Evolutionary conservation across 2,329 filamentous ascomycete genomes (phyloP).

Genomic region (Neonectria magnoliae): DNA sequence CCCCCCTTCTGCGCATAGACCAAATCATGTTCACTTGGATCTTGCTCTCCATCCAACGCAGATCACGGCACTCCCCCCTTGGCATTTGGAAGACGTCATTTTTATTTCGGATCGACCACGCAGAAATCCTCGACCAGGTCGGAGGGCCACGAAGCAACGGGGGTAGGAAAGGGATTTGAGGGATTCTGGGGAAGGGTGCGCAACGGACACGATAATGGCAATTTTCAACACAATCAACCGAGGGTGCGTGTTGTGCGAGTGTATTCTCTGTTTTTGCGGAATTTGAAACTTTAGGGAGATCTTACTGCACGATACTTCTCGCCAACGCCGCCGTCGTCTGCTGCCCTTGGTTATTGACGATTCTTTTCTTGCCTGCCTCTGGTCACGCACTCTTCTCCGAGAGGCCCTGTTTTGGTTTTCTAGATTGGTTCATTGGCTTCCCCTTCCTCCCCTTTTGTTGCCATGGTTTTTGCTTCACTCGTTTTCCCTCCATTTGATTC

Average conservation of each 20-base stretch:
- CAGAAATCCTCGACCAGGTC: slow-evolving; percentile 19
- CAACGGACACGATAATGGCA: slow-evolving; percentile 30
- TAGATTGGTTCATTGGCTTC: slow-evolving; percentile 10
- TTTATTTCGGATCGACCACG: slow-evolving; percentile 24
- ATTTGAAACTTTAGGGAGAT: slow-evolving; percentile 20
- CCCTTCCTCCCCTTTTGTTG: not conserved
- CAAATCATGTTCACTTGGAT: slow-evolving; percentile 49
- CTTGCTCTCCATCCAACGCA: slow-evolving; percentile 39
- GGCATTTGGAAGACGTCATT: slow-evolving; percentile 33
- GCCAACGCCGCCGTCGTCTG: not conserved
- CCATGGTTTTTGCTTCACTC: not conserved
- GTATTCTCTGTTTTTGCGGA: slow-evolving; percentile 31
- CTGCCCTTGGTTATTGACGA: slow-evolving; percentile 1
- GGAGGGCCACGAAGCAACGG: slow-evolving; percentile 21
- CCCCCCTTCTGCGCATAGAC: slow-evolving; percentile 49
- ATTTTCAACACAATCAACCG: slow-evolving; percentile 26
- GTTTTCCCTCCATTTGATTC: not conserved
- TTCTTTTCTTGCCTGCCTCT: not conserved
- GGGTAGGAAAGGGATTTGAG: slow-evolving; percentile 24
- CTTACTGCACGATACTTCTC: slow-evolving; percentile 13
- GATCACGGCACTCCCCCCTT: slow-evolving; percentile 25
- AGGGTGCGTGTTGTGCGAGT: slow-evolving; percentile 33
- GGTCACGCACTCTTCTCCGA: not conserved
- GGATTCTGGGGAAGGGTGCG: slow-evolving; percentile 17
- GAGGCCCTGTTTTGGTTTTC: slow-evolving; percentile 4